These are phyloP conservation scores for Ustilago vetiveriae DNA, from an alignment of 1,284 basidiomycete species.

Conservation along the genomic window DNA sequence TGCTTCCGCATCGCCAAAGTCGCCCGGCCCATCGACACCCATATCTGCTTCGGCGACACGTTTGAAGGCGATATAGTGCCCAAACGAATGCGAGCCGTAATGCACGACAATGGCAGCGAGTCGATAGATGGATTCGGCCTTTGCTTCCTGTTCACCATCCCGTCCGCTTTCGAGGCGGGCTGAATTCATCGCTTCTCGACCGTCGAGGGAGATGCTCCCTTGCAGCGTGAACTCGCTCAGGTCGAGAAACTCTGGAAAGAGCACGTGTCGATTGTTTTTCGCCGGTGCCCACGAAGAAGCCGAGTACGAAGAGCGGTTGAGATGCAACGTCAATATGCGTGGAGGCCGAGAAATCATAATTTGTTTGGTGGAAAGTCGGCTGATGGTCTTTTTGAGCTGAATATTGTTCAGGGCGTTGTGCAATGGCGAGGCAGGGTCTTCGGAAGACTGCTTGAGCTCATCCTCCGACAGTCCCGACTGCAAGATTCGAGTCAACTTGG, in stretches of 20 bases:
- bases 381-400: constrained; percentile 38
- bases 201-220: constrained; percentile 43
- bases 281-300: constrained; percentile 50
- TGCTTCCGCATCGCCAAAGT: background rate
- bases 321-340: constrained; percentile 55
- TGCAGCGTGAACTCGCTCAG: constrained; percentile 48
- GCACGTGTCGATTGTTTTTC: constrained; percentile 61
- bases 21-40: background rate
- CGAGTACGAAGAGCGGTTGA: constrained; percentile 59
- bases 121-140: constrained; percentile 32
- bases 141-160: background rate
- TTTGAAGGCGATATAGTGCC: constrained; percentile 64
- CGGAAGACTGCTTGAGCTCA: constrained; percentile 40
- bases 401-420: constrained; percentile 27
- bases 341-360: constrained; percentile 62
- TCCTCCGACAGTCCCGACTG: constrained; percentile 51
- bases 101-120: constrained; percentile 60
- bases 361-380: constrained; percentile 59
- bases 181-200: constrained; percentile 25
- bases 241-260: constrained; percentile 60
- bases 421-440: constrained; percentile 25
- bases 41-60: constrained; percentile 4
- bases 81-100: constrained; percentile 63
- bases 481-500: constrained; percentile 32
- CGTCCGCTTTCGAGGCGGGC: background rate